Conservation (phyloP, 2,329 filamentous ascomycete species). For the Sphaerulina vaccinii region DNA sequence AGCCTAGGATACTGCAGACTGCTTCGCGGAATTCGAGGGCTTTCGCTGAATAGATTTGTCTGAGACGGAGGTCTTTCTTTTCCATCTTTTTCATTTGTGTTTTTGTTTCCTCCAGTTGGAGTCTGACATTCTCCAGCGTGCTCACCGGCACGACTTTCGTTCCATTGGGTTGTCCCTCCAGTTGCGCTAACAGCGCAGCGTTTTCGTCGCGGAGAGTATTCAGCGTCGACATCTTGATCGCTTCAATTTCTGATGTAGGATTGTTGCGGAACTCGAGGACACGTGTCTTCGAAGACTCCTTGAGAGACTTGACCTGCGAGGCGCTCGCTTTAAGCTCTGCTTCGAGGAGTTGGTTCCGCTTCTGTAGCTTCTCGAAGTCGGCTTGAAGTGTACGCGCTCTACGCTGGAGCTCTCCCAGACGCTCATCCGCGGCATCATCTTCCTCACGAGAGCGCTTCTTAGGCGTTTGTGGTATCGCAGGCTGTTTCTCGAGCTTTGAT, state of each 20-base stretch:
- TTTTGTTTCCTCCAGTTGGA: conserved; percentile 65
- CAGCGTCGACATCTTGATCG: conserved; percentile 78
- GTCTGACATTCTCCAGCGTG: conserved; percentile 70
- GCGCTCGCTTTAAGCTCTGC: conserved; percentile 71
- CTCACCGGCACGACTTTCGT: conserved; percentile 71
- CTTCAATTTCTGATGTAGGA: conserved; percentile 81
- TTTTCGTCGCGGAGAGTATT: conserved; percentile 79
- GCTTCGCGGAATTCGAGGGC: conserved; percentile 93
- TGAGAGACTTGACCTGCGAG: conserved; percentile 68
- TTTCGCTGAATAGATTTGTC: conserved; percentile 89
- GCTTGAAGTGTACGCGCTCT: conserved; percentile 86
- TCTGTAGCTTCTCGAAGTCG: conserved; percentile 68
- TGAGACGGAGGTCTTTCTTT: conserved; percentile 80
- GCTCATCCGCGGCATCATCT: conserved; percentile 61
- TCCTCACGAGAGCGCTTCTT: conserved; percentile 40
- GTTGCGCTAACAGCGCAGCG: conserved; percentile 66
- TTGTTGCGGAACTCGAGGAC: conserved; percentile 87
- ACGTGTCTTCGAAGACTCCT: conserved; percentile 71
- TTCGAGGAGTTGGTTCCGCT: conserved; percentile 67
- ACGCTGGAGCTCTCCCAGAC: conserved; percentile 77
- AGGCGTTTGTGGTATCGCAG: conserved; percentile 62
- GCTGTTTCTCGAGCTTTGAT: conserved; percentile 57
- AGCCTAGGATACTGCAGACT: conserved; percentile 86
- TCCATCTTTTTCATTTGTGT: conserved; percentile 61
- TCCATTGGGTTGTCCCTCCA: conserved; percentile 50